phyloP scores from a whole-genome alignment of 2,329 filamentous ascomycete genomes.

The Cladobotryum protrusum region DNA sequence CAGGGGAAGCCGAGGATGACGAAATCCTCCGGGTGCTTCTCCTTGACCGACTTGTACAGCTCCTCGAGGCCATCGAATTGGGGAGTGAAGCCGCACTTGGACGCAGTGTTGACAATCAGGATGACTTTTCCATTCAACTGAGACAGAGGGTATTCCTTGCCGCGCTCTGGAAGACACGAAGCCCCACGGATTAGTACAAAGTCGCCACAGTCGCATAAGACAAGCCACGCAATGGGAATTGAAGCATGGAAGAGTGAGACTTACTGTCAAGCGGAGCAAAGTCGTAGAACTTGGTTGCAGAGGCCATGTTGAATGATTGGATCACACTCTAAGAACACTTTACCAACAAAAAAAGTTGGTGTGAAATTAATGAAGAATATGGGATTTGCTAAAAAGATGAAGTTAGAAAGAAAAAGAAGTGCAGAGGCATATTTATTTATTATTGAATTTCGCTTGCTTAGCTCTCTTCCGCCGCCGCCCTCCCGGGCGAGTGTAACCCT shows the following conservation, averaged over 20 bases:
- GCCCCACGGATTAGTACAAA: too few species aligned
- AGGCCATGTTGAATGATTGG: constrained; percentile 28
- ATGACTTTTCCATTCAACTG: constrained; percentile 86
- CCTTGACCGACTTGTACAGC: constrained; percentile 73
- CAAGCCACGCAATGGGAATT: too few species aligned
- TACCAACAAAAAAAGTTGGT: too few species aligned
- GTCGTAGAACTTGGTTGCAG: constrained; percentile 60
- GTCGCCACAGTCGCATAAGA: too few species aligned
- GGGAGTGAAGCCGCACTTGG: constrained; percentile 97
- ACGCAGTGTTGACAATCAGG: constrained; percentile 94
- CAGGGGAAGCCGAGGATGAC: constrained; percentile 92
- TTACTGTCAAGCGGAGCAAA: constrained; percentile 78
- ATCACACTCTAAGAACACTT: too few species aligned
- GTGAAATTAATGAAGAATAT: too few species aligned
- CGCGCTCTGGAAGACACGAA: neutral
- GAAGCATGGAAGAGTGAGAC: constrained; percentile 25
- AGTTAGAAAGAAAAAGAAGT: too few species aligned
- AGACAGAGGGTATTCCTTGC: constrained; percentile 57
- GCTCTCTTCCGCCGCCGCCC: too few species aligned
- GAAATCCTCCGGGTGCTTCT: constrained; percentile 68
- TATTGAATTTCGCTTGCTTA: too few species aligned
- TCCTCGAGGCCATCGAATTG: constrained; percentile 89
- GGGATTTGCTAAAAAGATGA: too few species aligned
- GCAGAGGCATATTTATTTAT: too few species aligned
- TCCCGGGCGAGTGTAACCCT: too few species aligned